Evolutionary conservation across 2,329 filamentous ascomycete genomes (phyloP), one percentile per base, ranked within the genome.

Genomic region (Onygenales sp.): DNA sequence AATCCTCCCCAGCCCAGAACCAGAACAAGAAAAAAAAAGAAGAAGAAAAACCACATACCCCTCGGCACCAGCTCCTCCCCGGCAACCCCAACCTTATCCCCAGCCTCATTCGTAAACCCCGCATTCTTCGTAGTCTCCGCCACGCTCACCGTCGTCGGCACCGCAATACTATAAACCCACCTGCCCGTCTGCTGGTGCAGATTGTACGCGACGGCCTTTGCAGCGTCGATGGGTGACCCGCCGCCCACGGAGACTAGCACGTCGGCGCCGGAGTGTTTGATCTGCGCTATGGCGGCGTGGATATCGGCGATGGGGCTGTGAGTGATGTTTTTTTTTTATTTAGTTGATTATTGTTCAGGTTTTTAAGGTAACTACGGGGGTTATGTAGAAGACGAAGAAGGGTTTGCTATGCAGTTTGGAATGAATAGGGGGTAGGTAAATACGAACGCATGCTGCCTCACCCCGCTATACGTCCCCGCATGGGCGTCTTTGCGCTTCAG

Each of bases 41-140:
- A 27, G 3, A 27, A 27, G 21, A 27, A 27, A 27, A 27, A 27
- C 4, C 21, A 27, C 21, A 27, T 27, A 52, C 62, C 59, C 14
- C 55, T 56, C 1, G 63, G 61, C 33, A 58, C 61, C n/a, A 62
- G 42, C 39, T 59, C 57, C 7, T 57, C 57, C 42, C 62, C 52
- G 5, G 42, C 42, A 40, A 66, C 58, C 6, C 21, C 49, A 45
- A 54, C 42, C 43, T 58, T 58, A 32, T 34, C 27, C 5, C 56
- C 56, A 13, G 54, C 50, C 17, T 47, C 52, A 40, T 36, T 51
- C 13, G 54, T 58, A 54, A 36, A 58, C 17, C 56, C 56, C 9
- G 54, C 56, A 37, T 43, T 51, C 44, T 47, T 34, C 13, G 56
- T 58, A 13, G 52, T 58, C 40, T 58, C 56, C 40, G 56, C 56